These are phyloP conservation scores for Silene noctiflora DNA, from an alignment of 179 eudicot species.

Conservation along the genomic window DNA sequence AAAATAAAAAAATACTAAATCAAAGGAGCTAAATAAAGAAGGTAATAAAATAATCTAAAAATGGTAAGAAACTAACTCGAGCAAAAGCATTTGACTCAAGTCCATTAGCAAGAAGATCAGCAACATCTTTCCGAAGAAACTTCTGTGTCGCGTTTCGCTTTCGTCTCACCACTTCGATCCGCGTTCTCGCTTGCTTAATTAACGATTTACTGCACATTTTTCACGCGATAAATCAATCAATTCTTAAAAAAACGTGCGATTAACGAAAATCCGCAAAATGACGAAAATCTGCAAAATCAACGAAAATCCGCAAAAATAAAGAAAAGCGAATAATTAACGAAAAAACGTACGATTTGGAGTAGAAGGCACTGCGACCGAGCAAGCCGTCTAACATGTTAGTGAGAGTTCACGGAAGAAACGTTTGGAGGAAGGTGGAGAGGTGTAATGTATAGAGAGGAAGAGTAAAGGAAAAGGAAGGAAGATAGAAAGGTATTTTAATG, in stretches of 20 bases:
- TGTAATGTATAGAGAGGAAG: not conserved
- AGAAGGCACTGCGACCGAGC: conserved; percentile 57
- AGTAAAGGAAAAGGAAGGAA: not conserved
- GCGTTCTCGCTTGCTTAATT: not conserved
- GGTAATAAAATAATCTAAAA: not conserved
- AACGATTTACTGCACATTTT: too few species aligned
- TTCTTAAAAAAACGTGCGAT: too few species aligned
- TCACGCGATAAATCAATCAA: not conserved
- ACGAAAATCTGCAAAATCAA: too few species aligned
- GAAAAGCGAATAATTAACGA: not conserved
- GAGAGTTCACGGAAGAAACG: conserved; percentile 6
- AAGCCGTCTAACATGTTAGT: conserved; percentile 67
- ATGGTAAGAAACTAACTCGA: conserved; percentile 35
- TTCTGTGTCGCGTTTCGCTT: conserved; percentile 69
- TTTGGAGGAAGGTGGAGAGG: not conserved
- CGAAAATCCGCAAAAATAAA: not conserved
- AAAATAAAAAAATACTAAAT: not conserved
- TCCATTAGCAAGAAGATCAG: conserved; percentile 59
- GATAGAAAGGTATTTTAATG: not conserved
- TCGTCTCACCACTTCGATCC: conserved; percentile 25
- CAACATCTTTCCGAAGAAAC: conserved; percentile 68
- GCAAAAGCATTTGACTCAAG: conserved; percentile 65
- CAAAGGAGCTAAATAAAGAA: not conserved
- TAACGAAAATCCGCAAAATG: too few species aligned
- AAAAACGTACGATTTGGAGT: conserved; percentile 51